A percentile compares a stretch with the other conserved stretches of the same genome.
Conservation (phyloP, 2,329 filamentous ascomycete genomes). For the Claviceps sp. region DNA sequence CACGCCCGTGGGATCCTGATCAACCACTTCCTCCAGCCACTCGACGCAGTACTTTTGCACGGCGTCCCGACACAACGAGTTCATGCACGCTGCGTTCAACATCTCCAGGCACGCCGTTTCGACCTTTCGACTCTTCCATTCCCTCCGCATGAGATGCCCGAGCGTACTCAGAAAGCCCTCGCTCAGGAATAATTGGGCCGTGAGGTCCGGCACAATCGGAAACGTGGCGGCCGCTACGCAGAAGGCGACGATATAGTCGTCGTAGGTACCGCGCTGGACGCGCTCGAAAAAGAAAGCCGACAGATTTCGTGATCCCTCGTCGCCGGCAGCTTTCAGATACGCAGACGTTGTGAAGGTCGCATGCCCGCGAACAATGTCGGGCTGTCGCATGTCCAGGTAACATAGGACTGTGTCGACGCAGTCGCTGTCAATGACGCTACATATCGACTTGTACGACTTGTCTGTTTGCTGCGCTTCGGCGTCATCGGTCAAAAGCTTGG, state of each 20-base stretch:
- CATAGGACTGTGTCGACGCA: slow-evolving; percentile 76
- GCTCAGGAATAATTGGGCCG: slow-evolving; percentile 68
- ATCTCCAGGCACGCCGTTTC: slow-evolving; percentile 80
- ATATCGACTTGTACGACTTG: slow-evolving; percentile 33
- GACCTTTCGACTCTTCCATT: slow-evolving; percentile 73
- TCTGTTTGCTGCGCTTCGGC: slow-evolving; percentile 29
- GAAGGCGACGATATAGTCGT: slow-evolving; percentile 83
- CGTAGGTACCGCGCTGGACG: slow-evolving; percentile 62
- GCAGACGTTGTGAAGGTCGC: slow-evolving; percentile 73
- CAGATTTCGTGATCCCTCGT: slow-evolving; percentile 57
- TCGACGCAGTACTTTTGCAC: slow-evolving; percentile 73
- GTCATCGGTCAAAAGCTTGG: slow-evolving; percentile 46
- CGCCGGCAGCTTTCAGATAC: slow-evolving; percentile 64
- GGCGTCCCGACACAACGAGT: slow-evolving; percentile 66
- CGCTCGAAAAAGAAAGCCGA: slow-evolving; percentile 61
- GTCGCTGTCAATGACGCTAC: slow-evolving; percentile 54
- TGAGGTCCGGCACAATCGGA: slow-evolving; percentile 66
- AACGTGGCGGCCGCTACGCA: slow-evolving; percentile 85
- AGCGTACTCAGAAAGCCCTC: slow-evolving; percentile 75
- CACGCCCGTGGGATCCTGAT: slow-evolving; percentile 50
- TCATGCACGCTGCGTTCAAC: slow-evolving; percentile 83
- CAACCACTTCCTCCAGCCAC: slow-evolving; percentile 77
- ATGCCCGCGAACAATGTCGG: slow-evolving; percentile 61
- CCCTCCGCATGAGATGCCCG: slow-evolving; percentile 61
- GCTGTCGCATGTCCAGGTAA: slow-evolving; percentile 73